These are phyloP conservation scores for Metschnikowia kunwiensis DNA, from an alignment of 805 yeast genomes.

Conservation along the genomic window DNA sequence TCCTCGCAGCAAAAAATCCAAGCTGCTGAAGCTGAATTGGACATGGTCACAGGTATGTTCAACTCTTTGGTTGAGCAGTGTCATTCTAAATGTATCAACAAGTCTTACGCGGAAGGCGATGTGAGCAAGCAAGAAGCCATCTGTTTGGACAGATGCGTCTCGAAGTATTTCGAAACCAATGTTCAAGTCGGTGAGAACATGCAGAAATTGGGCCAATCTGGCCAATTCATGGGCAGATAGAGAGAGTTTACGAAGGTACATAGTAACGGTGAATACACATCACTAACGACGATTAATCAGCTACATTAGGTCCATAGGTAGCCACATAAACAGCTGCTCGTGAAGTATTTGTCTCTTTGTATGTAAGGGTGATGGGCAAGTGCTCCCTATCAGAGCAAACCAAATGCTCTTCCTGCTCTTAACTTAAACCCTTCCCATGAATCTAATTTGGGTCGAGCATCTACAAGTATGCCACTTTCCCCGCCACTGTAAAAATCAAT, in stretches of 20 bases:
- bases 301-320: too few relatives aligned
- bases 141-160: slow-evolving; percentile 93
- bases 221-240: slow-evolving; percentile 46
- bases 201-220: slow-evolving; percentile 47
- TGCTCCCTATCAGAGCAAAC: slow-evolving; percentile 28
- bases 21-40: slow-evolving; percentile 96
- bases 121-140: slow-evolving; percentile 76
- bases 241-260: slow-evolving; percentile 2
- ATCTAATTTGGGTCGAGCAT: slow-evolving; percentile 89
- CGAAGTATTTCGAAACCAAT: slow-evolving; percentile 91
- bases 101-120: slow-evolving; percentile 66
- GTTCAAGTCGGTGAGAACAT: slow-evolving; percentile 85
- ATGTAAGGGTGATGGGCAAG: too few relatives aligned
- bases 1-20: slow-evolving; percentile 71
- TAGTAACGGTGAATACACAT: slow-evolving; percentile 8
- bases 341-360: too few relatives aligned
- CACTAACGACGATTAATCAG: slow-evolving; percentile 1
- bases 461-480: slow-evolving; percentile 62
- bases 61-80: slow-evolving; percentile 86
- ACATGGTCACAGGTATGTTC: slow-evolving; percentile 97
- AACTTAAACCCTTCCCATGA: slow-evolving; percentile 74
- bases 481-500: slow-evolving; percentile 72
- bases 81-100: slow-evolving; percentile 77
- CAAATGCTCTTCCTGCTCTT: slow-evolving; percentile 63
- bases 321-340: too few relatives aligned